Evolutionary conservation across 345 rosid genomes (phyloP).

Genomic region (Excoecaria agallocha): DNA sequence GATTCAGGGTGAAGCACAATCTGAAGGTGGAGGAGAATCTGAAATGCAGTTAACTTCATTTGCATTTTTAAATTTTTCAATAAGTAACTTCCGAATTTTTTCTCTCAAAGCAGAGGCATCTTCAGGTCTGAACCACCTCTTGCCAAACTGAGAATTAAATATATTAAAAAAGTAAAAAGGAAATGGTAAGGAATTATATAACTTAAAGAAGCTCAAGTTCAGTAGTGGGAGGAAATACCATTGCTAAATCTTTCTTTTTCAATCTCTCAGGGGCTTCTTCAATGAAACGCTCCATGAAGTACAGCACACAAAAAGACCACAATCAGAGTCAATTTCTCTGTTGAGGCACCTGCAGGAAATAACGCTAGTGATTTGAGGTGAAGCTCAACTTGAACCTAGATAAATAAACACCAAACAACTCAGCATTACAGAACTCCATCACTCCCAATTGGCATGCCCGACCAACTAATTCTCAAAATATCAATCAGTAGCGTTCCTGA

Average conservation of each 20-base stretch:
- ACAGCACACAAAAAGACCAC: conserved; percentile 91
- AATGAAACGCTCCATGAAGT: conserved; percentile 77
- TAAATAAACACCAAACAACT: too few species aligned
- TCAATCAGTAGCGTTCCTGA: background rate
- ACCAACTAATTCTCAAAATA: background rate
- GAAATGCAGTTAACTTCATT: conserved; percentile 8
- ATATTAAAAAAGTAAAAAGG: conserved; percentile 1
- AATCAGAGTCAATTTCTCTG: conserved; percentile 89
- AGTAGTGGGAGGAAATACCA: conserved; percentile 42
- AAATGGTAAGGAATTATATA: background rate
- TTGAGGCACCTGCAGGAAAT: conserved; percentile 74
- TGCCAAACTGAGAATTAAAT: conserved; percentile 59
- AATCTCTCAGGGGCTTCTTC: conserved; percentile 83
- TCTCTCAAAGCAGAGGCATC: conserved; percentile 77
- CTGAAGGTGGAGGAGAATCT: conserved; percentile 15
- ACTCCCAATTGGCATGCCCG: background rate
- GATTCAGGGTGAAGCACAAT: conserved; percentile 24
- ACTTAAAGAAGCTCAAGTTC: background rate
- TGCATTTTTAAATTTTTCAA: conserved; percentile 44
- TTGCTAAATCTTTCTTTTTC: conserved; percentile 64
- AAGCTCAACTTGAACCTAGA: too few species aligned
- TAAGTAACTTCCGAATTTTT: conserved; percentile 55
- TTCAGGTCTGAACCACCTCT: conserved; percentile 80
- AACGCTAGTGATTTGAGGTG: background rate
- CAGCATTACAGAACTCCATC: too few species aligned